Evolutionary conservation across 331 rosid species (phyloP).

Genomic region (Spiraea crenata): DNA sequence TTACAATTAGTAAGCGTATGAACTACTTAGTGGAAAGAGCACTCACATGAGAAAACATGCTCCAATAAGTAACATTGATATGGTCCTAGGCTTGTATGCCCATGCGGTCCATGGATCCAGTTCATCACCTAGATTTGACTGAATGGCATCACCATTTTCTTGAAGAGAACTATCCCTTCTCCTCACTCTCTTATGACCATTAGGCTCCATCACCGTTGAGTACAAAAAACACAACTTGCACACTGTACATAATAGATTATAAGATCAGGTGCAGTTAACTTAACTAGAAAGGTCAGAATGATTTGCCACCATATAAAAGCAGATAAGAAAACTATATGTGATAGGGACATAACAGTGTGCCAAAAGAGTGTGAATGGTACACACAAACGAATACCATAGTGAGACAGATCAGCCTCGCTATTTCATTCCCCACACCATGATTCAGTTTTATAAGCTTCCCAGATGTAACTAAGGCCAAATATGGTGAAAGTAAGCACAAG

Average conservation of each 20-base stretch:
- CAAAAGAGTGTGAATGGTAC: not conserved
- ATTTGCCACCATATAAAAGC: not conserved
- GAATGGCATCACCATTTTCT: conserved; percentile 38
- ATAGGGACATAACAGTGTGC: not conserved
- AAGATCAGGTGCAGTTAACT: not conserved
- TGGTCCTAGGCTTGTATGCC: conserved; percentile 57
- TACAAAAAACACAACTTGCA: conserved; percentile 18
- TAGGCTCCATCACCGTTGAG: conserved; percentile 36
- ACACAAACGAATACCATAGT: not conserved
- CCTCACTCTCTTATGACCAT: conserved; percentile 38
- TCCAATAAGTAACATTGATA: conserved; percentile 48
- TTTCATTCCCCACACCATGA: not conserved
- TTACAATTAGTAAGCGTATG: not conserved
- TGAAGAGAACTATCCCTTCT: conserved; percentile 33
- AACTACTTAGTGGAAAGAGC: conserved; percentile 17
- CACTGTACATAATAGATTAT: conserved; percentile 18
- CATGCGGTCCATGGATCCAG: conserved; percentile 63
- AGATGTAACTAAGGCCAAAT: not conserved
- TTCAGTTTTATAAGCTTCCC: not conserved
- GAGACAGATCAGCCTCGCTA: not conserved
- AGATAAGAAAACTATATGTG: not conserved
- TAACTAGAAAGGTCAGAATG: not conserved
- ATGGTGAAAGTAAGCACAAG: not conserved
- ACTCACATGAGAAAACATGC: conserved; percentile 62
- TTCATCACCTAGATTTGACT: conserved; percentile 40